phyloP scores from a whole-genome alignment of 331 rosid species.

The Stylosanthes scabra region DNA sequence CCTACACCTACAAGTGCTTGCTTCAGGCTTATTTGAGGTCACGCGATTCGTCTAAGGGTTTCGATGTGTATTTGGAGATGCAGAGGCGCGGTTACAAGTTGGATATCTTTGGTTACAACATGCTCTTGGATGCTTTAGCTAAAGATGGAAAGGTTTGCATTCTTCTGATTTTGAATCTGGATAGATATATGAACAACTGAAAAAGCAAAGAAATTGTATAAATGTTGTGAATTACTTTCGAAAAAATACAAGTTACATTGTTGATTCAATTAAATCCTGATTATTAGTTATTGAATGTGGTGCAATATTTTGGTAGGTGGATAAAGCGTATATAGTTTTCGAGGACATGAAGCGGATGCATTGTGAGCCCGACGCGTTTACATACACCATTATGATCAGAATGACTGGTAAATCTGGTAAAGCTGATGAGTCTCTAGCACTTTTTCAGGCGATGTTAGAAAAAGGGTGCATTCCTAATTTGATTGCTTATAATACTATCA shows the following conservation, averaged over 20 bases:
- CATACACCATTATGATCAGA: slow-evolving; percentile 93
- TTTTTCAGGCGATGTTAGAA: slow-evolving; percentile 70
- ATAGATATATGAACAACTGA: slow-evolving; percentile 31
- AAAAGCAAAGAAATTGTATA: slow-evolving; percentile 1
- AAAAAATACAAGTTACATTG: not conserved
- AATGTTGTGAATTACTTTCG: slow-evolving; percentile 16
- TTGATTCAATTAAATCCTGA: slow-evolving; percentile 36
- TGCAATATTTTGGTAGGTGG: slow-evolving; percentile 69
- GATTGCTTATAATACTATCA: slow-evolving; percentile 77
- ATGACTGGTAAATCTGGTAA: slow-evolving; percentile 77
- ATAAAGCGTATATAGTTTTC: slow-evolving; percentile 69
- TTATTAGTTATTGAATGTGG: slow-evolving; percentile 26
- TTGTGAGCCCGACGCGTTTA: slow-evolving; percentile 85
- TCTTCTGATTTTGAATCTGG: not conserved
- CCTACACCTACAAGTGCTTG: slow-evolving; percentile 87
- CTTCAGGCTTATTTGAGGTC: slow-evolving; percentile 89
- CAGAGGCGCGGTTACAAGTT: slow-evolving; percentile 59
- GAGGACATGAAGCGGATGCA: slow-evolving; percentile 89
- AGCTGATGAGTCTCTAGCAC: slow-evolving; percentile 57
- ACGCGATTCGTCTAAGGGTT: slow-evolving; percentile 52
- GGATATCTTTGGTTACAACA: slow-evolving; percentile 79
- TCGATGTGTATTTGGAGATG: slow-evolving; percentile 62
- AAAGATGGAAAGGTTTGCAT: slow-evolving; percentile 71
- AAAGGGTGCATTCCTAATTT: slow-evolving; percentile 68
- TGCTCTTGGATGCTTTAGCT: slow-evolving; percentile 84